These are phyloP conservation scores for Pyracantha coccinea DNA, from an alignment of 331 rosid species.

Conservation along the genomic window DNA sequence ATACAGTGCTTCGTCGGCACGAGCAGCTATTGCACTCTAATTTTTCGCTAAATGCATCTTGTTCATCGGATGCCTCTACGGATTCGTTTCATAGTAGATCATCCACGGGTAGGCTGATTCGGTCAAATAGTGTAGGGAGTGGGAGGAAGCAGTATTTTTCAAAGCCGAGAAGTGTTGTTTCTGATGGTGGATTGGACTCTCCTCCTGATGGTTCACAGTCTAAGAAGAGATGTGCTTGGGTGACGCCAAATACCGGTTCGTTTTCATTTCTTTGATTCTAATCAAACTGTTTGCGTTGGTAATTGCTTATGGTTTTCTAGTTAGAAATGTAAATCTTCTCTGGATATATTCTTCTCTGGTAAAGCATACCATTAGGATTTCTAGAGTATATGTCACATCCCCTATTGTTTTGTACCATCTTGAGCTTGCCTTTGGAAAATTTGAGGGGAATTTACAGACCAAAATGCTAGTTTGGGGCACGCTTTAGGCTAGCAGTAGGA, in stretches of 20 bases:
- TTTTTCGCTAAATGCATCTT: constrained; percentile 67
- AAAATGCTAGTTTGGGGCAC: not conserved
- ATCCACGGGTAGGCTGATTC: constrained; percentile 67
- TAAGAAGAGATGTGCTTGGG: constrained; percentile 77
- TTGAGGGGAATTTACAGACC: not conserved
- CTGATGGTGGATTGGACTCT: constrained; percentile 59
- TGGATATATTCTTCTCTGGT: not conserved
- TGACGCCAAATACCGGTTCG: constrained; percentile 81
- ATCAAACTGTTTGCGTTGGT: not conserved
- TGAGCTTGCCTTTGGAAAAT: not conserved
- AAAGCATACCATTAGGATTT: not conserved
- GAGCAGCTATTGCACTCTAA: constrained; percentile 67
- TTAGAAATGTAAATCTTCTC: not conserved
- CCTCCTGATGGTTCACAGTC: constrained; percentile 41
- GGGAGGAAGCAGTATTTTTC: constrained; percentile 52
- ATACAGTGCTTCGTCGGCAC: constrained; percentile 60
- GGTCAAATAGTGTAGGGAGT: constrained; percentile 49
- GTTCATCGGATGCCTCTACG: constrained; percentile 83
- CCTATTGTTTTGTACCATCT: not conserved
- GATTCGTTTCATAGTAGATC: constrained; percentile 79
- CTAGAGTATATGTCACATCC: not conserved
- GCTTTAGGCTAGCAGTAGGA: not conserved
- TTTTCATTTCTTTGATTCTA: constrained; percentile 12
- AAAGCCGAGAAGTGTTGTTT: constrained; percentile 70
- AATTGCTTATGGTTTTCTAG: not conserved